phyloP scores from a whole-genome alignment of 2,329 filamentous ascomycete species.

The Colletotrichum sp. region DNA sequence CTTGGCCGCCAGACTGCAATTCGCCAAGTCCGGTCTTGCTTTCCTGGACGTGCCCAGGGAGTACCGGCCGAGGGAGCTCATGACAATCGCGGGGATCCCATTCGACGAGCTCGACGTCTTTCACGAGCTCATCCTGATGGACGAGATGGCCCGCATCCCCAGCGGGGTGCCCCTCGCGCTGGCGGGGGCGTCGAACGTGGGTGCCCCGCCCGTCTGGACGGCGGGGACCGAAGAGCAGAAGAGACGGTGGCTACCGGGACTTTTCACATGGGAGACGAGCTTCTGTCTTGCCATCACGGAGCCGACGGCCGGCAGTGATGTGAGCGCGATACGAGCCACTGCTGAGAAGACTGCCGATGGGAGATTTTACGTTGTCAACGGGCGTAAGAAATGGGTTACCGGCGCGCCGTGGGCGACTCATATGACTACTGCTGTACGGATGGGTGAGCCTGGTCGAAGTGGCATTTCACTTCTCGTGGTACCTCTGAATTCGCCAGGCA shows the following conservation, averaged over 20 bases:
- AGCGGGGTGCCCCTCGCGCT: conserved; percentile 63
- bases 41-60: conserved; percentile 37
- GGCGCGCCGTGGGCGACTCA: conserved; percentile 65
- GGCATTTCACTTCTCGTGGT: conserved; percentile 66
- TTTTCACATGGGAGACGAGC: conserved; percentile 62
- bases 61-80: conserved; percentile 28
- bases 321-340: conserved; percentile 67
- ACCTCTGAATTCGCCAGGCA: conserved; percentile 52
- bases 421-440: conserved; percentile 66
- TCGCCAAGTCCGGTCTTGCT: conserved; percentile 43
- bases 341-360: conserved; percentile 51
- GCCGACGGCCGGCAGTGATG: conserved; percentile 60
- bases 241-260: conserved; percentile 59
- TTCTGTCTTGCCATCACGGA: conserved; percentile 72
- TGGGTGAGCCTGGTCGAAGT: conserved; percentile 54
- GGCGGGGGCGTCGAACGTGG: conserved; percentile 65
- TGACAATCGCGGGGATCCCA: conserved; percentile 41
- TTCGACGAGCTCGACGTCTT: conserved; percentile 61
- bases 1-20: conserved; percentile 38
- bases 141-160: conserved; percentile 60
- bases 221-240: conserved; percentile 67
- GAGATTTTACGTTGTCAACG: conserved; percentile 65
- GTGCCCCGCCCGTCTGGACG: conserved; percentile 66
- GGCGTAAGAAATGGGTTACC: conserved; percentile 73
- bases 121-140: conserved; percentile 58